Base-by-base conservation (phyloP, 257 asterid species). In the Fraxinus excelsior region DNA sequence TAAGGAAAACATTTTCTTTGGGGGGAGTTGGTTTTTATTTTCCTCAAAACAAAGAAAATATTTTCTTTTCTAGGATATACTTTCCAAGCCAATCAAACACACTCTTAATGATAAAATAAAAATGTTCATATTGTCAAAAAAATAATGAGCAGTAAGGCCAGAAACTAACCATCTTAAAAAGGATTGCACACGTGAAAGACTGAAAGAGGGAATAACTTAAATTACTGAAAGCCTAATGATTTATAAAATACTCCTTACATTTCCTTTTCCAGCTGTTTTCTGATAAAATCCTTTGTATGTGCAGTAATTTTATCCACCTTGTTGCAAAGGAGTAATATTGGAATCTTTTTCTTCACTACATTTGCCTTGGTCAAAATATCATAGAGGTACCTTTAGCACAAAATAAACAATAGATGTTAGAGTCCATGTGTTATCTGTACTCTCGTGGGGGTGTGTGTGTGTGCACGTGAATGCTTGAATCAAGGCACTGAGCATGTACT, bases 281-380 rank as follows among this genome's bases (percentile, higher is more conserved):
- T 82, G 85, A 95, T 93, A 77, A 91, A 94, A 53, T 89, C 96
- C 85, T 88, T 83, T 26, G 96, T 84, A 76, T 92, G 98, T 68
- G 99, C 99, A 37, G 96, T 89, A 78, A 90, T 88, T 81, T 89
- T 91, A 80, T 91, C 99, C 81, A 93, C 96, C 87, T 95, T 95
- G 91, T 91, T 93, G 90, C 99, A 93, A 80, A 93, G 85, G 37
- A 95, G 81, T 18, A 91, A 84, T 62, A 91, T 56, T 26, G 97
- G 96, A 70, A 84, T 82, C 80, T 87, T 95, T 72, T 77, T 88
- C 92, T 95, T 90, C 77, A 92, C 94, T 23, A 91, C 90, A 72
- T 79, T 77, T 49, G 88, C 91, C 80, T 90, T 88, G 9, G 99
- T 95, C 86, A 95, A 76, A 70, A 95, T 84, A 66, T 95, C 96